A percentile compares a stretch with the other conserved stretches of the same genome.
phyloP scores from a whole-genome alignment of 345 rosid genomes.

The Physaria fendleri region DNA sequence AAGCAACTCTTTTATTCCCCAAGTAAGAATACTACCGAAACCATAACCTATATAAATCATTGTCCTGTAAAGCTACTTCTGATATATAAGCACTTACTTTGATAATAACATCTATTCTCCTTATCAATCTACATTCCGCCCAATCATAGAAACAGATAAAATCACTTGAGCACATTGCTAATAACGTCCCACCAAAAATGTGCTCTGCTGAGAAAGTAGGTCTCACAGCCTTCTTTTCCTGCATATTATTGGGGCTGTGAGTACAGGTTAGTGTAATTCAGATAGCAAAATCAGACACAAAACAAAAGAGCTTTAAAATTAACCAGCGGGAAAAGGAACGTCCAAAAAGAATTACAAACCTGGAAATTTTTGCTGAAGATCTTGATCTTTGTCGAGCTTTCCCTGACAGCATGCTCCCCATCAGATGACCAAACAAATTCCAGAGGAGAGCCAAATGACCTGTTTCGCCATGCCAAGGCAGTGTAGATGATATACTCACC shows the following conservation, averaged over 20 bases:
- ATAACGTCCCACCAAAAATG: conserved; percentile 75
- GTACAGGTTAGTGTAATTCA: neutral
- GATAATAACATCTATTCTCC: conserved; percentile 90
- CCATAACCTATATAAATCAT: neutral
- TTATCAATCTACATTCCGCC: conserved; percentile 90
- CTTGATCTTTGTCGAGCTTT: conserved; percentile 87
- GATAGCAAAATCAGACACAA: neutral
- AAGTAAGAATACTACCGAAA: neutral
- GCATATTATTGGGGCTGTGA: conserved; percentile 27
- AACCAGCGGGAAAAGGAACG: neutral
- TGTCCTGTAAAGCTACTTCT: neutral
- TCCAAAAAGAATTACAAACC: conserved; percentile 41
- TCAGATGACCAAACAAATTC: conserved; percentile 96
- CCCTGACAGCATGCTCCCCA: conserved; percentile 95
- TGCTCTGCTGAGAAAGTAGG: conserved; percentile 90
- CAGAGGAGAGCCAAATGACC: conserved; percentile 93
- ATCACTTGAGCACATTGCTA: conserved; percentile 96
- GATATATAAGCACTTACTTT: conserved; percentile 50
- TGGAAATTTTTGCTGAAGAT: conserved; percentile 88
- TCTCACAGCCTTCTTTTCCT: conserved; percentile 83
- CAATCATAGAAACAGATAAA: conserved; percentile 97
- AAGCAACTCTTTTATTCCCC: neutral
- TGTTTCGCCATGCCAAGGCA: conserved; percentile 97
- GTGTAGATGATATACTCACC: conserved; percentile 97
- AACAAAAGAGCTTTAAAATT: neutral